Conservation (phyloP, 441 rosid species). For the Bocquillonia castaneifolia region DNA sequence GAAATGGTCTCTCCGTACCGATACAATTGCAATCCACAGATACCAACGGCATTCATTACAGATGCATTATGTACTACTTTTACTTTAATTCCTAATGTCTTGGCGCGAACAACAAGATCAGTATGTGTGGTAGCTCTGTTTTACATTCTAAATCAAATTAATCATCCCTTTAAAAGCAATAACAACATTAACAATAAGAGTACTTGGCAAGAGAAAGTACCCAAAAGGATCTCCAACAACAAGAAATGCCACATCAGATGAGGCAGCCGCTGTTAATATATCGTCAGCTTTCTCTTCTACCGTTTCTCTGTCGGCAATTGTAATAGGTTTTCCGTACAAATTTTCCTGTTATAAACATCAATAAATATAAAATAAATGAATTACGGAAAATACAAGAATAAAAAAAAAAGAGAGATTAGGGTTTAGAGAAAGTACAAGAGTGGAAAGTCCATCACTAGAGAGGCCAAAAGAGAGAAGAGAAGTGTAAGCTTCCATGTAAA, state of each 20-base stretch:
- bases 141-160: constrained; percentile 14
- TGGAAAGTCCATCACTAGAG: constrained; percentile 67
- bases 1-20: constrained; percentile 92
- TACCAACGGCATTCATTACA: constrained; percentile 87
- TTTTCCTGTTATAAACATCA: constrained; percentile 43
- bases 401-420: neutral
- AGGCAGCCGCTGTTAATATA: constrained; percentile 51
- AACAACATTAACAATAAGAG: neutral
- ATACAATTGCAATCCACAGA: constrained; percentile 87
- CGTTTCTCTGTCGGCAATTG: constrained; percentile 84
- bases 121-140: constrained; percentile 87
- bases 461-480: constrained; percentile 89
- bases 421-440: constrained; percentile 37
- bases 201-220: constrained; percentile 25
- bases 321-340: constrained; percentile 59
- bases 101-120: constrained; percentile 89
- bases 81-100: constrained; percentile 57
- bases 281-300: constrained; percentile 80
- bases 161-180: neutral
- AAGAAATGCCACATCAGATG: constrained; percentile 62
- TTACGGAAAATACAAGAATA: constrained; percentile 2
- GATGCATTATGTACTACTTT: constrained; percentile 90
- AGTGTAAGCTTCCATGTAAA: constrained; percentile 90
- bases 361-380: neutral
- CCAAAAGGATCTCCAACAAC: constrained; percentile 97